Evolutionary conservation across 768 basidiomycete genomes (phyloP), one percentile per base, ranked within the genome.

Genomic region (Tricholoma matsutake): DNA sequence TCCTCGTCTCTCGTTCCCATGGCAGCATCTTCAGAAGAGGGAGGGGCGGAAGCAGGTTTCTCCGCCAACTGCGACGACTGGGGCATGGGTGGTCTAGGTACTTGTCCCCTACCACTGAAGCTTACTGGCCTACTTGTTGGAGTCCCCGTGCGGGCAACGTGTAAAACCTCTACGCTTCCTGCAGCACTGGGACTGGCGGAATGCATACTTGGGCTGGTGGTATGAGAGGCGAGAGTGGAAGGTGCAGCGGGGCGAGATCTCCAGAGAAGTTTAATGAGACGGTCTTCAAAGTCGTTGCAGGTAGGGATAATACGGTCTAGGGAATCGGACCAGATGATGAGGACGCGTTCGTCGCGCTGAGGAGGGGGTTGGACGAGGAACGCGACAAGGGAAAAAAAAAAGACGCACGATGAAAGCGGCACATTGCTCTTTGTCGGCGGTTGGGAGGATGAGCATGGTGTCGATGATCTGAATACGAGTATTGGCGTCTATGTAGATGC

Each of bases 391-490:
- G 22, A 25, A 3, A 25, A 25, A 3, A 25, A 25, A 32, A 57
- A n/a, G 3, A 81, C 87, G 63, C 60, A 88, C 88, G 67, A 93
- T 86, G 70, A 95, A 95, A 0, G 93, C 92, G 75, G 90, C 93
- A 54, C 86, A 89, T 65, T 94, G 92, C 61, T 94, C 91, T 75
- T 89, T 89, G 66, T 94, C 89, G 0, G 91, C 92, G 56, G 86
- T 82, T 5, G 90, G 88, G 39, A 95, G 85, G 68, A 84, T 79
- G 60, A 85, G 75, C 79, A 95, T 87, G 22, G 89, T 87, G 66
- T 93, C 90, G 53, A 94, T 70, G 62, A 95, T 83, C 71, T 94
- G 92, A 56, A 95, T 94, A 61, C 91, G 88, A 5, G 91, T 94
- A 69, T 94, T 86, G 57, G 82, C 75, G 73, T 94, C 92, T 67